Evolutionary conservation across 768 basidiomycete genomes (phyloP), one percentile per base, ranked within the genome.

Genomic region (Pleurotus salmoneostramineus): DNA sequence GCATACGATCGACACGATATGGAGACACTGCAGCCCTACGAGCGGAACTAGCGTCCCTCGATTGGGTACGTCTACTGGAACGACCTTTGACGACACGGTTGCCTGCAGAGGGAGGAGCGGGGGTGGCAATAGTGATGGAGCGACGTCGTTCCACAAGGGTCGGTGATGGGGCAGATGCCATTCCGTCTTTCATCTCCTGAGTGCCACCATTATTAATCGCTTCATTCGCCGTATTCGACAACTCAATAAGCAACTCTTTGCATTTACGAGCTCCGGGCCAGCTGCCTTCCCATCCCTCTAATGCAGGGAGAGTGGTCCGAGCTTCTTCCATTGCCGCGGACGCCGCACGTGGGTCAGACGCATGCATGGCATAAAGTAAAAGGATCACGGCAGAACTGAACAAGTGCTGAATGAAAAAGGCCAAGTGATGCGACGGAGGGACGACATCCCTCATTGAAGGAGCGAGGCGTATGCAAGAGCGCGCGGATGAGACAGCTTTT

Each of bases 231-330:
- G 87, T 91, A 44, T 73, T 84, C 34, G 83, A 80, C 51, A 91
- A 75, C 62, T 91, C 89, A 46, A 79, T 72, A 40, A 93, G 81
- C 42, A 93, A 71, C 65, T 92, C 91, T 70, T 86, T 92, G 77
- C 92, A 92, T 70, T 93, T 93, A 43, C 84, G 81, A 60, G 91
- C 91, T 12, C 92, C 92, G 17, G 92, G 92, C 93, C 93, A 94
- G 57, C 83, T 79, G 1, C 89, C 89, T 68, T 93, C 92, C 87
- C 91, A 91, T 5, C 84, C 83, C 66, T 87, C 87, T 56, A 94
- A 74, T 27, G 90, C 87, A 31, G 72, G 67, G 37, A 94, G 71
- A 37, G 89, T 85, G 57, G 83, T 85, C 69, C 80, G 85, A 6
- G 88, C 91, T 74, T 94, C 92, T 5, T 91, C 88, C 85, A 93